These are phyloP conservation scores for Lachancea kluyveri DNA, from an alignment of 805 yeast species.

Conservation along the genomic window DNA sequence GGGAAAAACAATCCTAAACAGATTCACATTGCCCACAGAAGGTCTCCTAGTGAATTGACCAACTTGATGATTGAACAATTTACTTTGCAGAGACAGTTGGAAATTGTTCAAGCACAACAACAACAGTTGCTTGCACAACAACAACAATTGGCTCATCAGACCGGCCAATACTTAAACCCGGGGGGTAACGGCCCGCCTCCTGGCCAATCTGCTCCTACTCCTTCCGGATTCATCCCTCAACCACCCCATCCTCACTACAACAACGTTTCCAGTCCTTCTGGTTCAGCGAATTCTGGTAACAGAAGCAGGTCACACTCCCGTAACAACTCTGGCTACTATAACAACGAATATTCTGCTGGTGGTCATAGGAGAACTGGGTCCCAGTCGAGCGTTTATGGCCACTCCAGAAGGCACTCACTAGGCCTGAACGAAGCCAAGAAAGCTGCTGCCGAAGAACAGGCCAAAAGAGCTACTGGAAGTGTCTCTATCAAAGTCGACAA, in stretches of 20 bases:
- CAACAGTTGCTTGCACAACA: slow-evolving; percentile 54
- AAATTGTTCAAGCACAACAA: slow-evolving; percentile 85
- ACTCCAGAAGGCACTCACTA: slow-evolving; percentile 83
- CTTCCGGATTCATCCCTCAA: slow-evolving; percentile 22
- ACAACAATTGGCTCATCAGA: slow-evolving; percentile 50
- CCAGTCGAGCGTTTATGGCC: slow-evolving; percentile 52
- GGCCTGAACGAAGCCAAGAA: slow-evolving; percentile 89
- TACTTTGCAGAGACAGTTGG: slow-evolving; percentile 84
- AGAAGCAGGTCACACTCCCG: slow-evolving; percentile 33
- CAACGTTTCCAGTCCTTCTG: slow-evolving; percentile 3
- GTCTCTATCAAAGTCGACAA: slow-evolving; percentile 21
- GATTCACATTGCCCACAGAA: slow-evolving; percentile 91
- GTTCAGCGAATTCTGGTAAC: slow-evolving; percentile 10
- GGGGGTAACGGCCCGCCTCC: slow-evolving; percentile 21
- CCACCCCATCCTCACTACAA: slow-evolving; percentile 27
- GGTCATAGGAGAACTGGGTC: slow-evolving; percentile 47
- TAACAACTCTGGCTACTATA: slow-evolving; percentile 29
- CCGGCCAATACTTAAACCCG: slow-evolving; percentile 37
- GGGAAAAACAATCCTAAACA: slow-evolving; percentile 46
- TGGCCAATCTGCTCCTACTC: slow-evolving; percentile 17
- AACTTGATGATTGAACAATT: slow-evolving; percentile 88
- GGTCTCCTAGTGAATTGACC: slow-evolving; percentile 94
- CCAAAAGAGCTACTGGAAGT: slow-evolving; percentile 45
- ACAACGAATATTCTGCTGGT: slow-evolving; percentile 13
- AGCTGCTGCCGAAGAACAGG: slow-evolving; percentile 91